Conservation (phyloP, 1,284 basidiomycete species). For the Cerrena zonata region DNA sequence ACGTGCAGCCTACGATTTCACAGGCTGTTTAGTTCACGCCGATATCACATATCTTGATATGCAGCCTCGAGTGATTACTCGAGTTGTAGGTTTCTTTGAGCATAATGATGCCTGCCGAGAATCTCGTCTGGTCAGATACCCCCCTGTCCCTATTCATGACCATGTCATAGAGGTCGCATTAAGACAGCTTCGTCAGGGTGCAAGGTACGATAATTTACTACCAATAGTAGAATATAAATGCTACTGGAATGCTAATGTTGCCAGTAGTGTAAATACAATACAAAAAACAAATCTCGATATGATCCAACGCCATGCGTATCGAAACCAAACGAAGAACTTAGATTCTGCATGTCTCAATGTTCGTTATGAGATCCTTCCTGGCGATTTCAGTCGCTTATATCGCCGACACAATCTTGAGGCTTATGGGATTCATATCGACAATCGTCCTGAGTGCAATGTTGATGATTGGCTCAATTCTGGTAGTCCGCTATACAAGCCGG, state of each 20-base stretch:
- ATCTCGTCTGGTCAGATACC: slow-evolving; percentile 1
- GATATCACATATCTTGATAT: slow-evolving; percentile 6
- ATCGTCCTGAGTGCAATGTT: not conserved
- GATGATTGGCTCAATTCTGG: not conserved
- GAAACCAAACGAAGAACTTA: not conserved
- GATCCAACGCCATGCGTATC: not conserved
- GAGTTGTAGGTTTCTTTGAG: slow-evolving; percentile 9
- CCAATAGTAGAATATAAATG: not conserved
- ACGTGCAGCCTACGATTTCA: slow-evolving; percentile 7
- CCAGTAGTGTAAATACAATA: not conserved
- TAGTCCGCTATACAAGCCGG: slow-evolving; percentile 15
- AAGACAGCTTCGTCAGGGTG: slow-evolving; percentile 1
- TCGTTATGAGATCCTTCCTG: slow-evolving; percentile 11
- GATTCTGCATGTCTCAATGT: too few species aligned
- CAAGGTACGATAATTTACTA: slow-evolving; percentile 4
- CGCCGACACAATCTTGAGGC: slow-evolving; percentile 11
- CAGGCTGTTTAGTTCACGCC: slow-evolving; percentile 12
- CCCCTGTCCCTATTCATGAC: slow-evolving; percentile 8
- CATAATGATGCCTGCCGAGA: slow-evolving; percentile 10
- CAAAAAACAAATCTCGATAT: slow-evolving; percentile 4
- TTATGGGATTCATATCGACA: slow-evolving; percentile 1
- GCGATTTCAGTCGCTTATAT: slow-evolving; percentile 19
- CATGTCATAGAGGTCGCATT: slow-evolving; percentile 8
- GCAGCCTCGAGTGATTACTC: not conserved
- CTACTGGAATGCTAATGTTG: not conserved